Evolutionary conservation across 306 rosid genomes (phyloP), one percentile per base, ranked within the genome.

Genomic region (Delonix regia): DNA sequence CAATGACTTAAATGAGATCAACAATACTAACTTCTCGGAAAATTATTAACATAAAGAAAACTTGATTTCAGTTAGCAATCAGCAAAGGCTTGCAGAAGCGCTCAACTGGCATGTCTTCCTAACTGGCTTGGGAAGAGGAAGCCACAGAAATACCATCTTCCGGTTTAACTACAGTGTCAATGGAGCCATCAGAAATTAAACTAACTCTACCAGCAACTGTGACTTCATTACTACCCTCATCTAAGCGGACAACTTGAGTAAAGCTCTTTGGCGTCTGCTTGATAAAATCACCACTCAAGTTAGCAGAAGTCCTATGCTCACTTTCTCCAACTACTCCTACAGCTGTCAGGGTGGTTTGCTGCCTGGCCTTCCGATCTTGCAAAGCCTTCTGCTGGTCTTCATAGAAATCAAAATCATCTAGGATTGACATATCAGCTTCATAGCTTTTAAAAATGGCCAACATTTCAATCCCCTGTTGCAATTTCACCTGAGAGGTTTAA

Each of bases 181-280:
- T 22, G 42, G 84, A 51, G 53, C 80, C 86, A 49, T 85, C 86
- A 57, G 91, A 62, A 36, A 75, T 85, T 64, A 85, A 59, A 64
- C 24, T 69, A 56, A 78, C 89, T 86, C 83, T 80, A 36, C 85
- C 89, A 1, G 80, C 38, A 42, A 70, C 82, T 45, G 77, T 45
- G 48, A 78, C 84, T 76, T 86, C 92, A 12, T 89, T 86, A 72
- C 72, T 82, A 41, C 86, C 77, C 84, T 89, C 94, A 1, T 92
- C 94, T 81, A 92, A 76, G 77, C 90, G 77, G 55, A 92, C 97
- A 44, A 88, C 94, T 73, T 88, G 89, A 41, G 92, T 91, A 79
- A 92, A 92, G 83, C 91, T 89, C 91, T 89, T 89, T 4, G 97
- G 85, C 88, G 89, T 84, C 81, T 89, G 97, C 83, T 89, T 92